Evolutionary conservation across 345 rosid genomes (phyloP), one percentile per base, ranked within the genome.

Genomic region (Acer negundo): DNA sequence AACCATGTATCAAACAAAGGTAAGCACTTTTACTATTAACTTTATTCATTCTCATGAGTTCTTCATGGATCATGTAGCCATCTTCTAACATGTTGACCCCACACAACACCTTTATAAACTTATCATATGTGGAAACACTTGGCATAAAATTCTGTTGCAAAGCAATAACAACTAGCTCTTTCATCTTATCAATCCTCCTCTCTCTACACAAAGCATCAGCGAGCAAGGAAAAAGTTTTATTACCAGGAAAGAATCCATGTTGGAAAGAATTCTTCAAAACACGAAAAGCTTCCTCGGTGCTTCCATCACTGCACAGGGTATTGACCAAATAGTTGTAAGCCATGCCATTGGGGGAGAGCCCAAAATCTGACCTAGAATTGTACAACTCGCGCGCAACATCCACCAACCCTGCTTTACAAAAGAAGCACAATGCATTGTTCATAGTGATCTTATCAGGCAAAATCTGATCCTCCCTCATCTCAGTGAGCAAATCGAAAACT

Each of bases 401-500:
- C 67, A 90, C 91, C 89, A 89, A 87, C 59, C 99, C 97, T 5
- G 89, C 91, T 79, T 95, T 95, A 78, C 97, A 91, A 78, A 94
- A 88, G 85, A 90, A 95, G 80, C 97, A 90, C 47, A 95, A 82
- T 38, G 89, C 85, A 62, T 90, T 87, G 77, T 86, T 87, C 87
- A 92, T 85, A 1, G 97, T 92, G 56, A 78, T 70, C 82, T 70
- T 79, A 75, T 91, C 87, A 64, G 97, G 93, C 13, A 75, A 78
- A 78, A 94, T 79, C 51, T 80, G 80, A 67, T 69, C 76, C 51
- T 87, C 89, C 77, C 83, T 87, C 98, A 92, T 96, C 76, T 96
- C 97, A 62, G 82, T 78, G 62, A 96, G 74, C 80, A 96, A 61
- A 84, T 94, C 93, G 80, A 79, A 86, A 17, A 77, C 95, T 61